Evolutionary conservation across 352 stramenopile species (phyloP).

Genomic region (Pythium plurisporium): DNA sequence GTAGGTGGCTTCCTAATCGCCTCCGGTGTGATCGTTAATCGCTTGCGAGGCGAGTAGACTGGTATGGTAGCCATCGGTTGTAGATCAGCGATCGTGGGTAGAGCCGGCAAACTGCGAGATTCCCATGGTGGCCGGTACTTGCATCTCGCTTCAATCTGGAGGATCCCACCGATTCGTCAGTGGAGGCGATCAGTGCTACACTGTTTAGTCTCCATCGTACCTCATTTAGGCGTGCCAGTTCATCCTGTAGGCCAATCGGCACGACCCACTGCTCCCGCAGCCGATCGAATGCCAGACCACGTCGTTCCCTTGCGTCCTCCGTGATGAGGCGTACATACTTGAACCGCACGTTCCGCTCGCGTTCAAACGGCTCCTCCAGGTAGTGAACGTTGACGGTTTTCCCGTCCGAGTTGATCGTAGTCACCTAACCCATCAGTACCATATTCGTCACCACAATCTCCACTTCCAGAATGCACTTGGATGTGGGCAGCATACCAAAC

Average conservation of each 20-base stretch:
- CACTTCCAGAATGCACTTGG: not conserved
- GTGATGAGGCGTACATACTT: constrained; percentile 32
- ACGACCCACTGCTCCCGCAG: constrained; percentile 34
- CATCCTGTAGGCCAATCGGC: constrained; percentile 24
- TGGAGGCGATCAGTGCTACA: too few relatives aligned
- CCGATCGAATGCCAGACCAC: constrained; percentile 24
- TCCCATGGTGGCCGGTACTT: constrained; percentile 28
- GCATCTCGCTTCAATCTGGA: constrained; percentile 26
- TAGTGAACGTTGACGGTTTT: constrained; percentile 38
- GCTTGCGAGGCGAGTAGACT: not conserved
- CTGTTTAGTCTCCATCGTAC: too few relatives aligned
- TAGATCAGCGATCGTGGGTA: not conserved
- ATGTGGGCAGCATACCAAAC: constrained; percentile 13
- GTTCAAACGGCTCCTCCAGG: constrained; percentile 41
- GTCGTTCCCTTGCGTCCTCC: constrained; percentile 23
- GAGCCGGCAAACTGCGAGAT: constrained; percentile 1
- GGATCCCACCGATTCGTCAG: too few relatives aligned
- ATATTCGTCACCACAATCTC: not conserved
- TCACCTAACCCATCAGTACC: constrained; percentile 11
- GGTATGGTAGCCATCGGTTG: not conserved
- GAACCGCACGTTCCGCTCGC: constrained; percentile 34
- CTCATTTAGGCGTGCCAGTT: constrained; percentile 39
- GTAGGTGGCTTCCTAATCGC: not conserved
- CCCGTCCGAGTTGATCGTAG: constrained; percentile 20
- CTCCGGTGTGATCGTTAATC: not conserved